phyloP scores from a whole-genome alignment of 1,139 yeast genomes.

The Sugiyamaella neomexicana region DNA sequence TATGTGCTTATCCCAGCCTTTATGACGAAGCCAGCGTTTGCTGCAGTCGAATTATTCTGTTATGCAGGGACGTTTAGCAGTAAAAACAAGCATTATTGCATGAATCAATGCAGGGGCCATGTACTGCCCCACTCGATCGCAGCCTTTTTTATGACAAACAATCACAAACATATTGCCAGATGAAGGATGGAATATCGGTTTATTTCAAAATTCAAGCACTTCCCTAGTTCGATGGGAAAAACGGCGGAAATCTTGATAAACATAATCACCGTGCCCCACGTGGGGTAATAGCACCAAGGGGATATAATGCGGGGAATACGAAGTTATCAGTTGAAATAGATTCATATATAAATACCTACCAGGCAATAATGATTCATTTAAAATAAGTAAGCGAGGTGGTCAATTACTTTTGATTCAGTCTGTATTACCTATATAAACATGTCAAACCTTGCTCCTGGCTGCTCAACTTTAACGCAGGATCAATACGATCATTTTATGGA shows the following conservation, averaged over 20 bases:
- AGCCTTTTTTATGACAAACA: too few relatives aligned
- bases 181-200: neutral
- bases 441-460: constrained; percentile 18
- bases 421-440: neutral
- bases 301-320: neutral
- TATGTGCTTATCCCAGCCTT: too few relatives aligned
- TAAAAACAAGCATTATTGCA: too few relatives aligned
- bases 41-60: too few relatives aligned
- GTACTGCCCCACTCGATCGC: too few relatives aligned
- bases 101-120: too few relatives aligned
- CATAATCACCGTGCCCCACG: neutral
- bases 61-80: too few relatives aligned
- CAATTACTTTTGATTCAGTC: too few relatives aligned
- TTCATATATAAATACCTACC: neutral
- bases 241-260: neutral
- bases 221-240: neutral
- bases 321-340: neutral
- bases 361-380: too few relatives aligned
- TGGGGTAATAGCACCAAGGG: neutral
- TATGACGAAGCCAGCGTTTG: too few relatives aligned
- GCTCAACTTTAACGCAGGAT: constrained; percentile 17
- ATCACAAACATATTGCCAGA: too few relatives aligned
- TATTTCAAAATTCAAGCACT: neutral
- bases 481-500: constrained; percentile 16
- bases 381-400: too few relatives aligned